Evolutionary conservation across 1,284 basidiomycete genomes (phyloP), one percentile per base, ranked within the genome.

Genomic region (Leucoagaricus sp.): DNA sequence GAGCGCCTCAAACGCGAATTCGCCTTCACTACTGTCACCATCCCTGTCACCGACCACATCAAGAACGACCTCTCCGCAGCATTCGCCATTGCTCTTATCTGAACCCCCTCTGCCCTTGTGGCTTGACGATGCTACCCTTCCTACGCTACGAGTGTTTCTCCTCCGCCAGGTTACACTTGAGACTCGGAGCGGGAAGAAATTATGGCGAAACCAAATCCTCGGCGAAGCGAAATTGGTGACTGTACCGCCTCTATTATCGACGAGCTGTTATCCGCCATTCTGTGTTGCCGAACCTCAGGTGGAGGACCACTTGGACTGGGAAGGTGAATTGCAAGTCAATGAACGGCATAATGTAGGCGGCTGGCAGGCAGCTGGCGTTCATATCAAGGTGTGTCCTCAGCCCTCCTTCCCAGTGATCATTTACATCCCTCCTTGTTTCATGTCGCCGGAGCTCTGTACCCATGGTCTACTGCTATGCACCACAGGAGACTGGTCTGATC

Each of bases 231-330:
- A 66, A 9, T 60, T 81, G 7, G 64, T 68, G 29, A 67, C 74
- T 17, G 64, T 79, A 2, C 76, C 78, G 3, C 77, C 76, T 3
- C 41, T 52, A 49, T 61, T 47, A 19, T 58, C 52, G 3, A 61
- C 49, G 48, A 40, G 47, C 28, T n/a, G 47, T 23, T 38, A 26
- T n/a, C 40, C 34, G 13, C 33, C 29, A 21, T 36, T n/a, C 19
- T 41, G 31, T 2, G 15, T 25, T 33, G 44, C 31, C 10, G 45
- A 40, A 9, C 62, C 57, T 46, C 41, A 55, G 55, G 64, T 57
- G 26, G 65, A 63, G 47, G 65, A 68, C n/a, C 66, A 71, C 65
- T 55, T 79, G 7, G 74, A 77, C 54, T 82, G 81, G 81, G 73
- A 76, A 38, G 81, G 81, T 25, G 70, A 75, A 59, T 58, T 82